Percentiles rank a stretch among this genome's conserved stretches.
Conservation (phyloP, 2,329 filamentous ascomycete genomes). For the Alternaria sp. region DNA sequence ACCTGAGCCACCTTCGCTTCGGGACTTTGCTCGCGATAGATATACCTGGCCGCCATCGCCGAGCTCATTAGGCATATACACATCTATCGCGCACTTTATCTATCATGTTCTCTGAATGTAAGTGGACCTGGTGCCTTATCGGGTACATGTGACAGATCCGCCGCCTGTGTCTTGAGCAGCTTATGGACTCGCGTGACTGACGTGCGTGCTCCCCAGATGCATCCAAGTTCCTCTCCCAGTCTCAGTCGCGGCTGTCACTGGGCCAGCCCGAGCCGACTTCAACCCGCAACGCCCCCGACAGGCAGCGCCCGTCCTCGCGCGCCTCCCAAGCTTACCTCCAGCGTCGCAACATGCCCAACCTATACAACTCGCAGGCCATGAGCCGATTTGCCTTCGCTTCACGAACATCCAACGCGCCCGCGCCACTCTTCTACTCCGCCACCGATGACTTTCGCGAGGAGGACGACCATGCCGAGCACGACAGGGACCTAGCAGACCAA, state of each 20-base stretch:
- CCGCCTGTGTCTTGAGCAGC: slow-evolving; percentile 35
- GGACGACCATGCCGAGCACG: slow-evolving; percentile 89
- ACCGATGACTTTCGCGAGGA: slow-evolving; percentile 91
- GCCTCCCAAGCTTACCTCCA: slow-evolving; percentile 58
- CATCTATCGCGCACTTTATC: slow-evolving; percentile 15
- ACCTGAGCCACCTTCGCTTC: slow-evolving; percentile 28
- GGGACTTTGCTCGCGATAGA: slow-evolving; percentile 30
- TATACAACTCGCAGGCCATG: slow-evolving; percentile 74
- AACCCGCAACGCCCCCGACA: slow-evolving; percentile 56
- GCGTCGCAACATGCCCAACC: slow-evolving; percentile 66
- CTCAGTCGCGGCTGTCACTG: slow-evolving; percentile 86
- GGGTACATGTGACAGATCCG: slow-evolving; percentile 39
- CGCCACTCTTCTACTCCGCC: slow-evolving; percentile 92
- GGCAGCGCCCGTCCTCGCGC: slow-evolving; percentile 54
- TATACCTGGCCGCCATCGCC: slow-evolving; percentile 20
- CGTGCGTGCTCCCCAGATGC: slow-evolving; percentile 70
- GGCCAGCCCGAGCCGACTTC: slow-evolving; percentile 59
- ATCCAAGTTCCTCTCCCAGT: slow-evolving; percentile 96
- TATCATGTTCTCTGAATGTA: slow-evolving; percentile 89
- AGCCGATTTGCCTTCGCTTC: slow-evolving; percentile 81
- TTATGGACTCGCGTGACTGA: slow-evolving; percentile 52
- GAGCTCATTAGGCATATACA: slow-evolving; percentile 27
- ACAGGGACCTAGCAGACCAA: slow-evolving; percentile 90
- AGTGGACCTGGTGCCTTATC: slow-evolving; percentile 52
- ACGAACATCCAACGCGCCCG: slow-evolving; percentile 75